A percentile compares a stretch with the other conserved stretches of the same genome.
Evolutionary conservation across 1,284 basidiomycete species (phyloP).

Genomic region (Schizopora paradoxa): DNA sequence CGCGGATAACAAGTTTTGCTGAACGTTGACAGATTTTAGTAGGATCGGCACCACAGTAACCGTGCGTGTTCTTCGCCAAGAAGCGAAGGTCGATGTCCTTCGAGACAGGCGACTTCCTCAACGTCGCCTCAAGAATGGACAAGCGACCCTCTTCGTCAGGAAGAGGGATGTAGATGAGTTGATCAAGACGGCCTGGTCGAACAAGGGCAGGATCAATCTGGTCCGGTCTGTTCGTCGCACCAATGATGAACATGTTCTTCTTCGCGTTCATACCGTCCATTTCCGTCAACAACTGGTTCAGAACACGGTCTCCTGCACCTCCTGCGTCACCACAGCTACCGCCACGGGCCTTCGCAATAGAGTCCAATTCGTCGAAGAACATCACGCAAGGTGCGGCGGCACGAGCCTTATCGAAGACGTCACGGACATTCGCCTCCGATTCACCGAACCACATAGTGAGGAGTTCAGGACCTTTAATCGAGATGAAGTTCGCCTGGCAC

Average conservation of each 20-base stretch:
- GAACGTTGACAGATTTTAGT: constrained; percentile 98
- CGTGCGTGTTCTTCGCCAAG: constrained; percentile 92
- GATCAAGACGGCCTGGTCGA: constrained; percentile 97
- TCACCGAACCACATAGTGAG: constrained; percentile 99
- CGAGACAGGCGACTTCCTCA: constrained; percentile 91
- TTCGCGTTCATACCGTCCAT: constrained; percentile 99
- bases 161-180: constrained; percentile 89
- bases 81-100: constrained; percentile 82
- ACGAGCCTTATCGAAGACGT: constrained; percentile 99
- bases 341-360: constrained; percentile 96
- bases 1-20: constrained; percentile 94
- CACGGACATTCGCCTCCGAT: constrained; percentile 98
- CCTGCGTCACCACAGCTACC: constrained; percentile 80
- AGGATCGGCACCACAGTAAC: constrained; percentile 98
- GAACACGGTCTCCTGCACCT: constrained; percentile 94
- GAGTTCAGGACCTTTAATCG: constrained; percentile 95
- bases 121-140: constrained; percentile 85
- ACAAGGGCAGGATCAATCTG: constrained; percentile 96
- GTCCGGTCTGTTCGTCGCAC: constrained; percentile 98
- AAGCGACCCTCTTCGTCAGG: constrained; percentile 91
- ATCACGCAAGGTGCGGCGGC: constrained; percentile 98
- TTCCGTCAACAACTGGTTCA: constrained; percentile 97
- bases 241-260: constrained; percentile 99
- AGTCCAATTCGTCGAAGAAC: constrained; percentile 99
- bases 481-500: constrained; percentile 98